Evolutionary conservation across 2,329 filamentous ascomycete genomes (phyloP), one percentile per base, ranked within the genome.

Genomic region (Zymoseptoria tritici): DNA sequence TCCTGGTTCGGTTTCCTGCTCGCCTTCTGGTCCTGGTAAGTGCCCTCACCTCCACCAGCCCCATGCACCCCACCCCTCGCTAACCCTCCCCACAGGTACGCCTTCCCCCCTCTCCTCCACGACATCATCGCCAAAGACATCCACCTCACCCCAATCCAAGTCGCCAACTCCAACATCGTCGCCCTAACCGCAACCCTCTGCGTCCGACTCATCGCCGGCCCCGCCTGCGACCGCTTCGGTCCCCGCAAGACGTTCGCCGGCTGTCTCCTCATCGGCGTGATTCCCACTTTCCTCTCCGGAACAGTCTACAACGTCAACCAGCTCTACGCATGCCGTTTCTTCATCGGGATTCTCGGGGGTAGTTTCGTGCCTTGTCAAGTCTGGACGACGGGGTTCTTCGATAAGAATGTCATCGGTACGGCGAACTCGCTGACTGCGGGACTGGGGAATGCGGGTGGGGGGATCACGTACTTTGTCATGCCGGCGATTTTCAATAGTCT

Each of bases 391-490:
- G 90, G 87, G 0, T 96, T 96, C 79, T 96, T 91, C 73, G 91
- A 97, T 77, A 94, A 92, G 78, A 94, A 92, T 68, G 82, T 96
- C 24, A 88, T 96, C 19, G 92, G 92, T 54, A 92, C 90, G 5
- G 90, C 91, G 62, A 97, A 96, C 71, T 88, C 90, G 2, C 76
- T 96, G 19, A 87, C 91, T 1, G 92, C 86, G 50, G 92, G 92
- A 13, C 87, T 89, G 78, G 92, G 91, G 56, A 96, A 96, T 68
- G 83, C 90, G 24, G 91, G 92, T 60, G 92, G 91, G 64, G 92
- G 92, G 58, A 88, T 96, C 66, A 96, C 91, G 1, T 96, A 96
- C 77, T 95, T 96, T 73, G 83, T 93, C 67, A 96, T 96, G 91
- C 91, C 92, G 1, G 90, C 90, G 4, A 86, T 96, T 59, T 94